A percentile compares a stretch with the other conserved stretches of the same genome.
Conservation (phyloP, 305 asterid genomes). For the Lippia alba region DNA sequence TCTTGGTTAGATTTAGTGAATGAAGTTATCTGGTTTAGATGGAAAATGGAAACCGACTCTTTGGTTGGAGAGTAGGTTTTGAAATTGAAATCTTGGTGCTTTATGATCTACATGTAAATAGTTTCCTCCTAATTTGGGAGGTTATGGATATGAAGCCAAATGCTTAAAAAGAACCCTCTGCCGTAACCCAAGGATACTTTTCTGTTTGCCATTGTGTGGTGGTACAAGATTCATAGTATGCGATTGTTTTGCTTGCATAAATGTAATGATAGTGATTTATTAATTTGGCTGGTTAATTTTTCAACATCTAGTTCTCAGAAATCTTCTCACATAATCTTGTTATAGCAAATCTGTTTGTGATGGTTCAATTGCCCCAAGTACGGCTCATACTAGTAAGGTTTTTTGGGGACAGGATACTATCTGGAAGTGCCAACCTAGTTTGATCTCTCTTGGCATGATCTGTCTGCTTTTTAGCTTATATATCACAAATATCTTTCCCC, state of each 20-base stretch:
- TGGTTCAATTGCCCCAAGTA: neutral
- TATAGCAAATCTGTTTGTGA: conserved; percentile 15
- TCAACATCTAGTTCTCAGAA: neutral
- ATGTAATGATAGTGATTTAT: neutral
- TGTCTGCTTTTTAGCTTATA: conserved; percentile 9
- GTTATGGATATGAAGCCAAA: conserved; percentile 21
- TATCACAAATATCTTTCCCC: neutral
- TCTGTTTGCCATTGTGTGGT: conserved; percentile 17
- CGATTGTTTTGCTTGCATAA: neutral
- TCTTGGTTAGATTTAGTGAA: conserved; percentile 16
- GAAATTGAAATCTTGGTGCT: conserved; percentile 4
- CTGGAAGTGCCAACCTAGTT: too few relatives aligned
- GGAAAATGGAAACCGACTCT: conserved; percentile 5
- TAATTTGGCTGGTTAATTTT: neutral
- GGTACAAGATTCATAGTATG: neutral
- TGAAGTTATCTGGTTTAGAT: conserved; percentile 19
- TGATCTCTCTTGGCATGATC: neutral
- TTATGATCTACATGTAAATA: conserved; percentile 15
- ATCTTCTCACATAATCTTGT: neutral
- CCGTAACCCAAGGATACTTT: neutral
- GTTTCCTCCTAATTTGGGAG: neutral
- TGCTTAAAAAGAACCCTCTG: conserved; percentile 19
- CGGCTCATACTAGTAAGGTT: conserved; percentile 7
- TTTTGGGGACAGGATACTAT: conserved; percentile 2
- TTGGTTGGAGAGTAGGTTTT: conserved; percentile 12